Conservation (phyloP, 768 basidiomycete species). For the Suillus plorans region DNA sequence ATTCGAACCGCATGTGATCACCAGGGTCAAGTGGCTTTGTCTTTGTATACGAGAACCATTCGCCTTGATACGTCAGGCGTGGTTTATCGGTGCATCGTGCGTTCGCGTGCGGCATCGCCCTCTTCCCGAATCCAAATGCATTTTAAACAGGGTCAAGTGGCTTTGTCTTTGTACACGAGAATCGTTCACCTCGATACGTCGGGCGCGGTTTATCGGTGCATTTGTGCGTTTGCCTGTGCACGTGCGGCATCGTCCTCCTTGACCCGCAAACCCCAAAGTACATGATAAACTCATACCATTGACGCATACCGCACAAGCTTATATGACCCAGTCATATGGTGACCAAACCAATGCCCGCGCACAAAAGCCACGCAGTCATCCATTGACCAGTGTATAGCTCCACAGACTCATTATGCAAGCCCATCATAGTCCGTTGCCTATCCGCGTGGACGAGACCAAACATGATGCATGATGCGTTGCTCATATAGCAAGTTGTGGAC, state of each 20-base stretch:
- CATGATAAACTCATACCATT: not conserved
- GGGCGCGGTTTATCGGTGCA: slow-evolving; percentile 8
- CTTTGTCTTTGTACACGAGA: slow-evolving; percentile 9
- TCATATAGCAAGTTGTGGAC: not conserved
- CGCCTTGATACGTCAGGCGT: not conserved
- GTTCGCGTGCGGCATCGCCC: not conserved
- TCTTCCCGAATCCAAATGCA: not conserved
- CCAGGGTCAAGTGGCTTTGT: not conserved
- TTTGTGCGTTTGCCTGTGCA: not conserved
- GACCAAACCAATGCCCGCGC: not conserved
- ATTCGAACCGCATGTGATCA: too few species aligned
- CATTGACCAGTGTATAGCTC: not conserved
- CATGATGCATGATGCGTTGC: not conserved
- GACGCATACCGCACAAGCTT: not conserved
- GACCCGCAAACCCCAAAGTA: not conserved
- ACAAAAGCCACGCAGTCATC: not conserved
- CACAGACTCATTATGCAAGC: not conserved
- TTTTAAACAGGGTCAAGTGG: slow-evolving; percentile 3
- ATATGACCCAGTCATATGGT: not conserved
- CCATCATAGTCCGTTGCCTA: not conserved
- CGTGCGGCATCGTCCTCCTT: not conserved
- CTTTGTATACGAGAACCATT: not conserved
- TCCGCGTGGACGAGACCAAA: not conserved
- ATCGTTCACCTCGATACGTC: not conserved
- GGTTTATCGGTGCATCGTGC: not conserved